A percentile compares a stretch with the other conserved stretches of the same genome.
These are phyloP conservation scores for Begonia masoniana DNA, from an alignment of 306 rosid species.

Conservation along the genomic window DNA sequence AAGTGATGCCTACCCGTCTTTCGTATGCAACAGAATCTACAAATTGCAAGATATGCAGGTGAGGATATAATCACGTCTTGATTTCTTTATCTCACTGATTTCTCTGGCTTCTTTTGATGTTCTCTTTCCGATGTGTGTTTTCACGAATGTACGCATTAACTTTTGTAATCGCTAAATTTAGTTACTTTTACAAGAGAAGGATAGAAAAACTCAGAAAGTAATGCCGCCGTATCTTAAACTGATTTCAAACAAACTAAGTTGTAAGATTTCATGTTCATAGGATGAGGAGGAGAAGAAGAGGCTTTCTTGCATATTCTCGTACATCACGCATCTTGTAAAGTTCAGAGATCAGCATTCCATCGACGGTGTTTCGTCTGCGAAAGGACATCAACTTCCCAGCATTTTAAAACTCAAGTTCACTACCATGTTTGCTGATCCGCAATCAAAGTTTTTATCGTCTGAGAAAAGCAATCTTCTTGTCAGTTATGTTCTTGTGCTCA, in stretches of 20 bases:
- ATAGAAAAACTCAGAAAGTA: no score
- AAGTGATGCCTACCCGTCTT: slow-evolving; percentile 40
- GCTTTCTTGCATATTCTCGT: slow-evolving; percentile 46
- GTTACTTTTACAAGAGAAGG: no score
- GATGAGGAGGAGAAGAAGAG: slow-evolving; percentile 57
- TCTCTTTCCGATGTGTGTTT: no score
- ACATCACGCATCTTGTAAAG: slow-evolving; percentile 66
- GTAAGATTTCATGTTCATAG: slow-evolving; percentile 18
- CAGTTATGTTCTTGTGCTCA: slow-evolving; percentile 57
- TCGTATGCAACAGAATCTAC: slow-evolving; percentile 41
- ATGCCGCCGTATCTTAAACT: no score
- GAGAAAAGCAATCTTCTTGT: slow-evolving; percentile 57
- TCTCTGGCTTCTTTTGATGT: no score
- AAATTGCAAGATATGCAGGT: slow-evolving; percentile 49
- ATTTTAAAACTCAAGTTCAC: slow-evolving; percentile 38
- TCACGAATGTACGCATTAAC: no score
- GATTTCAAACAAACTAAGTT: no score
- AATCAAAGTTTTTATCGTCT: slow-evolving; percentile 26
- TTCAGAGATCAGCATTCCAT: slow-evolving; percentile 54
- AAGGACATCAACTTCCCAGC: slow-evolving; percentile 44
- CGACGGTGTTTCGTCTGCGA: slow-evolving; percentile 37
- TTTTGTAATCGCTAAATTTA: no score
- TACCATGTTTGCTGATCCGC: slow-evolving; percentile 31
- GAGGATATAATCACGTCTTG: no score
- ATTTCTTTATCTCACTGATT: no score